These are phyloP conservation scores for Neopestalotiopsis sp. DNA, from an alignment of 2,329 filamentous ascomycete genomes.

Conservation along the genomic window DNA sequence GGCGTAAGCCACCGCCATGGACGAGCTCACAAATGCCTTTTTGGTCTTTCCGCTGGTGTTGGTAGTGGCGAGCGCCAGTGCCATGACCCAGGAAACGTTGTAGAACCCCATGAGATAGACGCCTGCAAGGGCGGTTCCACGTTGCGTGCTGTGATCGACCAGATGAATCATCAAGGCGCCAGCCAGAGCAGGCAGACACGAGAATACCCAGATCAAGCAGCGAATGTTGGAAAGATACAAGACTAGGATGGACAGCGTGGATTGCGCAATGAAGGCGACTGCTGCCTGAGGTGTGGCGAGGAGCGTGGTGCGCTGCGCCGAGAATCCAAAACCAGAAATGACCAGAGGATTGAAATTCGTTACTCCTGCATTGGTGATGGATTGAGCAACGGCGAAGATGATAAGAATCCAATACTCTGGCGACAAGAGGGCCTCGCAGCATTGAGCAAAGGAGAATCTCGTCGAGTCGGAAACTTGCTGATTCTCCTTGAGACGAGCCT, in stretches of 20 bases:
- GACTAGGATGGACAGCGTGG: conserved; percentile 29
- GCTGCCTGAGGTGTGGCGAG: conserved; percentile 41
- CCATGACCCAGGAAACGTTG: not conserved
- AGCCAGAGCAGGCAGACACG: conserved; percentile 29
- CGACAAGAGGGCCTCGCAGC: too few species aligned
- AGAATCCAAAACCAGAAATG: conserved; percentile 57
- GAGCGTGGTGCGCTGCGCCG: conserved; percentile 32
- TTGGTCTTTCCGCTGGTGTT: not conserved
- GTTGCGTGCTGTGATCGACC: conserved; percentile 22
- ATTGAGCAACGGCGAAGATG: conserved; percentile 58
- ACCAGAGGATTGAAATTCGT: conserved; percentile 67
- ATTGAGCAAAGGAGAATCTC: not conserved
- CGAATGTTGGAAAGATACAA: conserved; percentile 36
- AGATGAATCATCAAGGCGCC: conserved; percentile 35
- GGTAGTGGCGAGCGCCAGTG: not conserved
- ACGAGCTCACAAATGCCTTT: not conserved
- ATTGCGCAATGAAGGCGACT: conserved; percentile 36
- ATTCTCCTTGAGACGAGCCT: conserved; percentile 22
- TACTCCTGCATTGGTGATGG: conserved; percentile 72
- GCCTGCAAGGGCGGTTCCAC: conserved; percentile 35
- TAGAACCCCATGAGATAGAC: conserved; percentile 40
- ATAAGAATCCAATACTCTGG: not conserved
- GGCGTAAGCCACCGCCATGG: not conserved
- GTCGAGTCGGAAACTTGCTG: not conserved
- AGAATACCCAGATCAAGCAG: conserved; percentile 37